Evolutionary conservation across 306 rosid species (phyloP).

Genomic region (Luffa aegyptiaca): DNA sequence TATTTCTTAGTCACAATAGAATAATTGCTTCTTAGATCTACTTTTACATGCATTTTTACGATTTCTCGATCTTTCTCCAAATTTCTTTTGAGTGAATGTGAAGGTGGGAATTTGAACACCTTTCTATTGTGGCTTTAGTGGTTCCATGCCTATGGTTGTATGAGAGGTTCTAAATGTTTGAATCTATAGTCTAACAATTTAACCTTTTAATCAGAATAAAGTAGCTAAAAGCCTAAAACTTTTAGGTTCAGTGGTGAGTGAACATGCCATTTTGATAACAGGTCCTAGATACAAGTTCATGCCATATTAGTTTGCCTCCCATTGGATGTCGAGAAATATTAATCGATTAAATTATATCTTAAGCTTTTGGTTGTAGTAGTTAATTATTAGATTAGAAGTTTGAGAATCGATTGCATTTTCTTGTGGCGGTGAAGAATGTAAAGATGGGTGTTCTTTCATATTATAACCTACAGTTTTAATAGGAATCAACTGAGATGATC

Average conservation of each 20-base stretch:
- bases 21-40: not conserved
- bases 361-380: not conserved
- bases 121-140: not conserved
- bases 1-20: not conserved
- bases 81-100: too few relatives aligned
- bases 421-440: not conserved
- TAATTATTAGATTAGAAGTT: not conserved
- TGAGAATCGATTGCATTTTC: not conserved
- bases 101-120: too few relatives aligned
- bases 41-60: not conserved
- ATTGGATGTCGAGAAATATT: too few relatives aligned
- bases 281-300: not conserved
- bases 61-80: not conserved
- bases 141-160: not conserved
- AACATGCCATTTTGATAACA: not conserved
- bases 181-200: not conserved
- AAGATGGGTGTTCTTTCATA: not conserved
- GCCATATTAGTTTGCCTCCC: not conserved
- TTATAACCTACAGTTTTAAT: not conserved
- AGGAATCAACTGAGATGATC: not conserved
- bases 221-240: not conserved
- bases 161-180: not conserved
- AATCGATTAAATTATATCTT: too few relatives aligned
- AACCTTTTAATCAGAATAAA: not conserved
- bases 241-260: not conserved